Evolutionary conservation across 2,329 filamentous ascomycete genomes (phyloP).

Genomic region (Cytospora leucostoma): DNA sequence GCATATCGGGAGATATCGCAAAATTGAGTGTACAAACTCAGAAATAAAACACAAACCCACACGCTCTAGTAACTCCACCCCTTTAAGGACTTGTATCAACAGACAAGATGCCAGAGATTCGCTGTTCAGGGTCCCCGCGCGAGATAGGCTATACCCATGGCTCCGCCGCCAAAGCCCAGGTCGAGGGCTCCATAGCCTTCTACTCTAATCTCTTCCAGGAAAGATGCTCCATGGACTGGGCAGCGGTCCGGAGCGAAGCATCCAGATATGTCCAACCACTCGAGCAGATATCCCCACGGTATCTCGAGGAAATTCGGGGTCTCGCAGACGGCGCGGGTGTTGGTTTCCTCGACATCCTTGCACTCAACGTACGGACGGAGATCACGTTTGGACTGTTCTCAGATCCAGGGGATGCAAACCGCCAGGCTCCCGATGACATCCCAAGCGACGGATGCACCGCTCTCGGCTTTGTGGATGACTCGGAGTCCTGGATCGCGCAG

Average conservation of each 20-base stretch:
- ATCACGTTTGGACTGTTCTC: constrained; percentile 27
- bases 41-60: too few species aligned
- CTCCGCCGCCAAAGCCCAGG: constrained; percentile 11
- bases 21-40: too few species aligned
- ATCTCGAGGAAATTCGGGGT: constrained; percentile 25
- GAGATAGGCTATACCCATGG: constrained; percentile 26
- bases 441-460: constrained; percentile 28
- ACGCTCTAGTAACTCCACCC: too few species aligned
- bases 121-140: constrained; percentile 22
- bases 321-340: constrained; percentile 23
- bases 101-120: constrained; percentile 16
- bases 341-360: constrained; percentile 23
- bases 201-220: constrained; percentile 19
- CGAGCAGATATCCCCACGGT: constrained; percentile 8
- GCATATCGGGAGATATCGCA: too few species aligned
- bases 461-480: constrained; percentile 10
- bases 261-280: constrained; percentile 13
- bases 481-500: constrained; percentile 21
- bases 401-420: not conserved
- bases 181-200: constrained; percentile 25
- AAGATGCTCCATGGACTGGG: constrained; percentile 23
- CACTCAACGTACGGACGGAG: constrained; percentile 28
- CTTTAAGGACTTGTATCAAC: too few species aligned
- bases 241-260: constrained; percentile 18
- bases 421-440: not conserved